phyloP scores from a whole-genome alignment of 257 asterid genomes.

The Capsicum pubescens region DNA sequence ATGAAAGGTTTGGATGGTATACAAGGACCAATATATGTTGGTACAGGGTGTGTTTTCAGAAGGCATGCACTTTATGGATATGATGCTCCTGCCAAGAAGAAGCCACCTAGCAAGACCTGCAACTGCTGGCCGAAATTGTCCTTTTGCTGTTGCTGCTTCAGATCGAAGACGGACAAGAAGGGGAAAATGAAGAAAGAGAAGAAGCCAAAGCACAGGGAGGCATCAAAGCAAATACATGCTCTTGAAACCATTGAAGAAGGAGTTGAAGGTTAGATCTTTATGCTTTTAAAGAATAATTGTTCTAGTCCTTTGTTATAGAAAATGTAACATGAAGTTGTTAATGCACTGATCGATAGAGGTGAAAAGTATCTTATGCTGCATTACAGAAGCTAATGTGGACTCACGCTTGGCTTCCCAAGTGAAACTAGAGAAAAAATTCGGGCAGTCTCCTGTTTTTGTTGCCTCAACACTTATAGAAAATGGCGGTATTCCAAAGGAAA shows the following conservation, averaged over 20 bases:
- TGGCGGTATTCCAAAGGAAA: conserved; percentile 61
- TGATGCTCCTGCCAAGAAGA: conserved; percentile 81
- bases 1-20: conserved; percentile 97
- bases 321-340: not conserved
- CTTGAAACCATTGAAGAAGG: conserved; percentile 93
- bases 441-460: conserved; percentile 82
- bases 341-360: not conserved
- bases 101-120: conserved; percentile 82
- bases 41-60: conserved; percentile 92
- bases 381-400: conserved; percentile 50
- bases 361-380: conserved; percentile 17
- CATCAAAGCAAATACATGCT: conserved; percentile 91
- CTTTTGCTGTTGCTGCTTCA: conserved; percentile 61
- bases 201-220: conserved; percentile 73
- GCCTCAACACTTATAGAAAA: conserved; percentile 72
- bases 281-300: not conserved
- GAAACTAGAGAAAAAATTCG: conserved; percentile 80
- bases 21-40: conserved; percentile 97
- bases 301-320: conserved; percentile 12
- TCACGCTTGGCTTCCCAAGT: conserved; percentile 55
- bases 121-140: conserved; percentile 94
- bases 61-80: conserved; percentile 86
- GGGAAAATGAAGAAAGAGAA: conserved; percentile 65
- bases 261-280: conserved; percentile 54
- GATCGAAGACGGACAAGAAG: conserved; percentile 54